Evolutionary conservation across 805 yeast species (phyloP), one percentile per base, ranked within the genome.

Genomic region (Teunomyces funiuensis): DNA sequence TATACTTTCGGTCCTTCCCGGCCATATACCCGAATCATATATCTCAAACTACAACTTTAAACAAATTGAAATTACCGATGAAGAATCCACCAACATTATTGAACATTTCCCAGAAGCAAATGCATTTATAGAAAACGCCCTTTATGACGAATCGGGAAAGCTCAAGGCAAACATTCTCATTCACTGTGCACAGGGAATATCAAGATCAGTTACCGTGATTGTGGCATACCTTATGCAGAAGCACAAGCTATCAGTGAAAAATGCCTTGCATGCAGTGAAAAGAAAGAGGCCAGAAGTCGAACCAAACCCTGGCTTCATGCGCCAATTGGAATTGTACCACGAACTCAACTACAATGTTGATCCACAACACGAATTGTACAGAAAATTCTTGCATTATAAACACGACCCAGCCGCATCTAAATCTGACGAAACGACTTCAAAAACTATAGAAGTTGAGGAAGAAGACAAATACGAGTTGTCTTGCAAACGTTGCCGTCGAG

Each of bases 401-500:
- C 33, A 51, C 6, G 79, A 76, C 46, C 76, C 78, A 7, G 53
- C 73, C 3, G 76, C 76, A 15, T 20, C 18, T 13, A 46, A 11
- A 39, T 41, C 36, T 39, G 48, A 16, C 33, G 26, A 37, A 42
- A 27, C 15, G 15, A 4, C 45, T 16, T 54, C 55, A 8, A 60
- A 61, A 42, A 51, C 54, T n/a, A 54, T 52, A n/a, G 19, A 31
- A 27, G 37, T 13, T 16, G 30, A 7, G 29, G 38, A 9, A 15
- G 33, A 40, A 49, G 26, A 29, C 13, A 54, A 62, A 3, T 61
- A 63, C 18, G 70, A 71, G 25, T 60, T 88, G 28, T 71, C 96
- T 43, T 91, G 99, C 66, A 87, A 84, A 51, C 79, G 80, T 58
- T 91, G 99, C 66, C 77, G 97, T 49, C 76, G 78, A 23, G 66